Evolutionary conservation across 2,329 filamentous ascomycete species (phyloP).

Genomic region (Phoma sp.): DNA sequence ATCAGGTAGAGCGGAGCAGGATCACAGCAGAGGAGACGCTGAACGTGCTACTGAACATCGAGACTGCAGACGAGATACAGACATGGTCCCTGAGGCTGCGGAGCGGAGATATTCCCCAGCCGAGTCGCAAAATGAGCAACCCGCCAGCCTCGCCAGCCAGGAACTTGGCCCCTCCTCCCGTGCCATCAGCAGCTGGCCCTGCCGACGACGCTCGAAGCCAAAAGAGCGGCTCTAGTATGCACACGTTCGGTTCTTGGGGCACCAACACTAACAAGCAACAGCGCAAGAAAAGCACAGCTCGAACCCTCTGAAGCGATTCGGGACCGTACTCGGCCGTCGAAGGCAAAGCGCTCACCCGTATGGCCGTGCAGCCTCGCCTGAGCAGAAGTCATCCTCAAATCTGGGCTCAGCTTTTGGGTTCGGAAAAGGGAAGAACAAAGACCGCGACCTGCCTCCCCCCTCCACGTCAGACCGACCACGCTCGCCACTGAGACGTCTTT

Average conservation of each 20-base stretch:
- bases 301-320: conserved; percentile 49
- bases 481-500: conserved; percentile 42
- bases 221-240: conserved; percentile 49
- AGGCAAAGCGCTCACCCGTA: conserved; percentile 50
- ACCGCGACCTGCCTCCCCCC: conserved; percentile 53
- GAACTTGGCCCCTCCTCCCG: conserved; percentile 44
- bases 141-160: conserved; percentile 38
- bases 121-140: conserved; percentile 42
- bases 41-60: conserved; percentile 82
- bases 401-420: conserved; percentile 67
- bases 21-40: conserved; percentile 79
- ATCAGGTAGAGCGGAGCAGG: conserved; percentile 79
- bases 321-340: conserved; percentile 49
- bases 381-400: conserved; percentile 60
- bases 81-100: conserved; percentile 64
- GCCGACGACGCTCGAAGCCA: conserved; percentile 63
- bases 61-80: conserved; percentile 85
- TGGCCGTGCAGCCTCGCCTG: conserved; percentile 51
- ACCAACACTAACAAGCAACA: conserved; percentile 22
- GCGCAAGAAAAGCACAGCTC: conserved; percentile 47
- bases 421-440: conserved; percentile 69
- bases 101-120: conserved; percentile 44
- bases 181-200: conserved; percentile 41
- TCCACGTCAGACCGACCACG: conserved; percentile 40
- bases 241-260: too few relatives aligned